Conservation (phyloP, 768 basidiomycete species). For the Tylopilus vinaceipallidus region DNA sequence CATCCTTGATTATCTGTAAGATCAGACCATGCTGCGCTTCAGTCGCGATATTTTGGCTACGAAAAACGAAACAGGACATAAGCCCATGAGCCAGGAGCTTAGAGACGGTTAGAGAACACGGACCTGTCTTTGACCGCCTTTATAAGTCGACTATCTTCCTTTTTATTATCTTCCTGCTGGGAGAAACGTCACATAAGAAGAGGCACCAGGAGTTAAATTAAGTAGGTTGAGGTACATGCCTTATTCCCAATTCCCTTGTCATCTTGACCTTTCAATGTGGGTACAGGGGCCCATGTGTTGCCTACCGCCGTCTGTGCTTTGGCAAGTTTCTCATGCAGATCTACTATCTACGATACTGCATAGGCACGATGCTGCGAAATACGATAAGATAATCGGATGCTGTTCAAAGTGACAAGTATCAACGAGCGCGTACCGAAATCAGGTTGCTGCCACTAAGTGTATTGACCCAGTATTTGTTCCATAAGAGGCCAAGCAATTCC, state of each 20-base stretch:
- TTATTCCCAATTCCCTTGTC: conserved; percentile 39
- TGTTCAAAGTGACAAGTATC: neutral
- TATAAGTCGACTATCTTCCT: conserved; percentile 81
- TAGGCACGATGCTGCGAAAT: conserved; percentile 84
- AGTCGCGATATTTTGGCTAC: conserved; percentile 81
- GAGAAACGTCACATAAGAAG: neutral
- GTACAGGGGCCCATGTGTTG: conserved; percentile 56
- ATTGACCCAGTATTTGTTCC: conserved; percentile 99
- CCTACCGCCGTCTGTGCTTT: conserved; percentile 62
- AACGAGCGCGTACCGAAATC: conserved; percentile 64
- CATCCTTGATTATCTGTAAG: conserved; percentile 89
- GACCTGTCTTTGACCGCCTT: conserved; percentile 96
- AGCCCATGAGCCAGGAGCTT: too few species aligned
- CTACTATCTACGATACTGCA: conserved; percentile 85
- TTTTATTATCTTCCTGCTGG: conserved; percentile 71
- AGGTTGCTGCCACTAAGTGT: conserved; percentile 92
- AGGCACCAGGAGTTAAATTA: neutral
- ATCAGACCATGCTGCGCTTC: conserved; percentile 95
- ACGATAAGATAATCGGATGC: neutral
- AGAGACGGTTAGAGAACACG: too few species aligned
- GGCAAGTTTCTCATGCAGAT: conserved; percentile 85
- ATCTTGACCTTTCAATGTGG: conserved; percentile 51
- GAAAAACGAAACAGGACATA: neutral
- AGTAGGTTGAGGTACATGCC: conserved; percentile 38
- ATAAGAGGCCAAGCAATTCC: conserved; percentile 83